Percentiles rank a stretch among this genome's conserved stretches.
These are phyloP conservation scores for Candida mattraensis DNA, from an alignment of 805 yeast genomes.

Conservation along the genomic window DNA sequence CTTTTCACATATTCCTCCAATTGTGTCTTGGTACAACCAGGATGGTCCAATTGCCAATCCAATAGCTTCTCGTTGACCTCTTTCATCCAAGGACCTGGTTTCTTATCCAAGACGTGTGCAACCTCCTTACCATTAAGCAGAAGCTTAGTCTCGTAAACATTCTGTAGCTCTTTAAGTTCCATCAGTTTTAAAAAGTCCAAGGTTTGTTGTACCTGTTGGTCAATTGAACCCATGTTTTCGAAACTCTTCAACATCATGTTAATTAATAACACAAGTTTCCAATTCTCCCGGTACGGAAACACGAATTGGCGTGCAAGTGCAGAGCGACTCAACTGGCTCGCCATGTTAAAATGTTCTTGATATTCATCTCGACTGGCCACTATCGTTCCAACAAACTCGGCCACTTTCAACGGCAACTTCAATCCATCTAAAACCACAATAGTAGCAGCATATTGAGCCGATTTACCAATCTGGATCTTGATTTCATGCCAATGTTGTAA, in stretches of 20 bases:
- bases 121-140: slow-evolving; percentile 76
- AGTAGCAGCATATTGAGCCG: slow-evolving; percentile 41
- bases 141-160: slow-evolving; percentile 55
- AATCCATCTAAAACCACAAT: slow-evolving; percentile 67
- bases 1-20: slow-evolving; percentile 45
- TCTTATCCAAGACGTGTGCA: slow-evolving; percentile 46
- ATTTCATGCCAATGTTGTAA: slow-evolving; percentile 49
- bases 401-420: slow-evolving; percentile 58
- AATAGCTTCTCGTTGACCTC: slow-evolving; percentile 53
- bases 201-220: slow-evolving; percentile 31
- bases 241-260: slow-evolving; percentile 23
- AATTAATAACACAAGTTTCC: slow-evolving; percentile 40
- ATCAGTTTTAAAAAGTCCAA: slow-evolving; percentile 36
- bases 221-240: slow-evolving; percentile 11
- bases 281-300: slow-evolving; percentile 51
- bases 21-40: slow-evolving; percentile 51
- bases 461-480: slow-evolving; percentile 29
- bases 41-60: slow-evolving; percentile 79
- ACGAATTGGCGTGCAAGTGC: slow-evolving; percentile 57
- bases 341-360: slow-evolving; percentile 25
- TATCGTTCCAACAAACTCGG: slow-evolving; percentile 48
- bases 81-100: slow-evolving; percentile 89
- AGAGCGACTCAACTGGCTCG: slow-evolving; percentile 45
- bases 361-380: slow-evolving; percentile 35
- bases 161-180: not conserved